Conservation (phyloP, 768 basidiomycete species). For the Mycena belliarum region DNA sequence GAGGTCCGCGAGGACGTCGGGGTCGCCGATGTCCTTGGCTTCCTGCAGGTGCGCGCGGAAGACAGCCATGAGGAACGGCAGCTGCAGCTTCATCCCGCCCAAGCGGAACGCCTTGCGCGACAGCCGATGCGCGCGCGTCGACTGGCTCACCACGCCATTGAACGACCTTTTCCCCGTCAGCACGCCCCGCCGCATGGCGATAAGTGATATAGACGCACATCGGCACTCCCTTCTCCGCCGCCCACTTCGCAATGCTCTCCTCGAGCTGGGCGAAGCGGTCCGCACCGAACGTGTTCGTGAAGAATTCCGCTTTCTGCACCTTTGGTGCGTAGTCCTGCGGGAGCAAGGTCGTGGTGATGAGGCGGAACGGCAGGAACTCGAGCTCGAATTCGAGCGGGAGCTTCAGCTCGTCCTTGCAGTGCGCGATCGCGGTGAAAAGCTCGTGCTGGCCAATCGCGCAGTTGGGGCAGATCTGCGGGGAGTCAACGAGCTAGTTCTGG, state of each 20-base stretch:
- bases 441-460: constrained; percentile 57
- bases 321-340: constrained; percentile 37
- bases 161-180: constrained; percentile 43
- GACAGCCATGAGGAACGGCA: constrained; percentile 53
- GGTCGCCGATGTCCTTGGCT: constrained; percentile 61
- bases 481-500: background rate
- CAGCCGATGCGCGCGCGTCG: constrained; percentile 72
- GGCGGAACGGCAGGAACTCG: constrained; percentile 53
- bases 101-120: constrained; percentile 65
- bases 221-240: constrained; percentile 55
- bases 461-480: constrained; percentile 46
- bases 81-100: constrained; percentile 62
- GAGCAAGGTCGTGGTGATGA: constrained; percentile 41
- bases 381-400: constrained; percentile 52
- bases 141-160: constrained; percentile 61
- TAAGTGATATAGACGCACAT: constrained; percentile 47
- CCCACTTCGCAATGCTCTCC: constrained; percentile 50
- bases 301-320: constrained; percentile 43
- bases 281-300: constrained; percentile 51
- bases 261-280: constrained; percentile 46
- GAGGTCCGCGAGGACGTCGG: constrained; percentile 56
- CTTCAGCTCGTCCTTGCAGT: constrained; percentile 47
- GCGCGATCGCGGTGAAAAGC: constrained; percentile 48
- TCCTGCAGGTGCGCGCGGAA: constrained; percentile 72
- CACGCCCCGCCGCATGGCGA: background rate